Conservation (phyloP, 2,329 filamentous ascomycete species). For the Pseudonectria buxi region DNA sequence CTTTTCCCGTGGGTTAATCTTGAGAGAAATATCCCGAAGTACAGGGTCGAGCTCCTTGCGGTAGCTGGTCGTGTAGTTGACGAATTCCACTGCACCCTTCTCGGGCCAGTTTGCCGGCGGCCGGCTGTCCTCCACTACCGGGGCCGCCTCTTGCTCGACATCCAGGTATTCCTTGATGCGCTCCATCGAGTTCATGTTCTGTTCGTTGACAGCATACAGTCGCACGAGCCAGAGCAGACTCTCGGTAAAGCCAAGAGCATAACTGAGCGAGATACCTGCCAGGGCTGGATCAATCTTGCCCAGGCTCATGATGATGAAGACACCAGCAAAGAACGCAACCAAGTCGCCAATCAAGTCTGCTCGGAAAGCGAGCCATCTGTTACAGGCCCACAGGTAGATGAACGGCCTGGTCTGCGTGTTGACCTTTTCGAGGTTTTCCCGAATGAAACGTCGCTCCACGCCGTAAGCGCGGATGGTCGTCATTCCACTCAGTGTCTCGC, state of each 20-base stretch:
- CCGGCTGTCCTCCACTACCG: conserved; percentile 69
- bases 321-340: conserved; percentile 88
- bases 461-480: conserved; percentile 96
- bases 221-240: conserved; percentile 95
- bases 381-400: conserved; percentile 93
- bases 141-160: conserved; percentile 83
- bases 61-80: conserved; percentile 84
- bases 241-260: conserved; percentile 94
- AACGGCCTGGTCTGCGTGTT: conserved; percentile 90
- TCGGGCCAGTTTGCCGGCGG: conserved; percentile 79
- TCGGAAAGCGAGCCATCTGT: conserved; percentile 91
- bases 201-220: conserved; percentile 89
- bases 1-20: conserved; percentile 79
- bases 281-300: conserved; percentile 83
- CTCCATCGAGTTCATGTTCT: conserved; percentile 99
- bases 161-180: conserved; percentile 96
- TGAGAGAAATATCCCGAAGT: conserved; percentile 75
- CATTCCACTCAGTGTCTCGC: conserved; percentile 89
- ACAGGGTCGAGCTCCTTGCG: conserved; percentile 82
- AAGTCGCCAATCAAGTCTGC: conserved; percentile 86
- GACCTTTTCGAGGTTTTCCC: conserved; percentile 81
- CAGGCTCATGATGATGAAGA: conserved; percentile 80
- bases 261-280: conserved; percentile 88
- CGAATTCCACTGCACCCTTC: conserved; percentile 79
- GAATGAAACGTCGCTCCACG: conserved; percentile 85